Base-by-base conservation (phyloP, 805 yeast species). In the Wickerhamomyces bovis region DNA sequence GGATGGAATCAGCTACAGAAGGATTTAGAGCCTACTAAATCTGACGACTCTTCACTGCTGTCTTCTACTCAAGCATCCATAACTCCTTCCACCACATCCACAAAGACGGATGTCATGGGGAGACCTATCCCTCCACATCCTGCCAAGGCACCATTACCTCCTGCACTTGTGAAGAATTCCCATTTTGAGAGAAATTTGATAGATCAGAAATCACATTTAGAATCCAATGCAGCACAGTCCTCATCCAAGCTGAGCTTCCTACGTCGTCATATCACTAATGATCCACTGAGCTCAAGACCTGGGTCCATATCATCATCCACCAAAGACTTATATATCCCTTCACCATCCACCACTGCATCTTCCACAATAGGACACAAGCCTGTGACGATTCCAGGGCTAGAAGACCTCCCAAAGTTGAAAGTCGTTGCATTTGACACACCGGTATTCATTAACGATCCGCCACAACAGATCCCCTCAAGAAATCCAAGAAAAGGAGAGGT, bases 381-480 rank as follows among this genome's bases (percentile, higher is more conserved):
- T 6, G 44, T 49, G 23, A 26, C 38, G 6, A 62, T 63, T 11
- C 77, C 77, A 2, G 77, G 77, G 0, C 50, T 72, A 40, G 74
- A 69, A 41, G 47, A 76, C 31, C 39, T 71, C 1, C 66, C 66
- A 44, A 58, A 62, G 7, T 50, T 87, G 60, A 76, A 78, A 51
- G 73, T 87, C 53, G 95, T 89, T 6, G 74, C 83, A 0, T 90
- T 90, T 67, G 88, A 89, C 3, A 71, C 85, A 5, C 85, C 85
- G 31, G 83, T 87, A 15, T 81, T 88, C 57, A 77, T 76, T 31
- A 76, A 77, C 51, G 97, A 90, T 62, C 97, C 97, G 1, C 96
- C 96, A 1, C 97, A 90, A 58, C 96, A 89, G 61, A 85, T 90
- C 48, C 97, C 97, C 2, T 85, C 95, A 2, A 70, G 95, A 58